Base-by-base conservation (phyloP, 352 stramenopile genomes). In the Phytophthora aleatoria region DNA sequence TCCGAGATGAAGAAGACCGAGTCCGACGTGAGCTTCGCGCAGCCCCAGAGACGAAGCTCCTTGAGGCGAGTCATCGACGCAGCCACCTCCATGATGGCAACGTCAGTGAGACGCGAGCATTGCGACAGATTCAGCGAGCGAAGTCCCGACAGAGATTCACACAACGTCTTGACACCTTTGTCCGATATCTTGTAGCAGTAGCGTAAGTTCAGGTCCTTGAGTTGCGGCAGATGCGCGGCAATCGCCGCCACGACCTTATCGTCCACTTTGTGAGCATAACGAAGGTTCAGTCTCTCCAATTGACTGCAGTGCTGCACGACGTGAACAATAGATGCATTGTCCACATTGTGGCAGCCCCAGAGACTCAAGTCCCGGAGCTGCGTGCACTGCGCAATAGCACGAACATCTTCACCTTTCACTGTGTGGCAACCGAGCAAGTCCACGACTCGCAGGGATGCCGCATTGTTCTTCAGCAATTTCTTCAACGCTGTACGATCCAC, bases 101-200 rank as follows among this genome's bases (percentile, higher is more conserved):
- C 75, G 60, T 96, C 87, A 26, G 83, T 94, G 47, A 96, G 79
- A 43, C 87, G 85, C 47, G 72, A 75, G 50, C 87, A 96, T 58
- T 96, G 87, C 31, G 87, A 96, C 26, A 96, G 58, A 47, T 96
- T 92, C 41, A 96, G 63, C n/a, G 70, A 79, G 33, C 79, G 67
- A 43, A 96, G 71, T 3, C 64, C 49, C 7, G 67, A 53, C 27
- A 91, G 30, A 5, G 58, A 68, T 15, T 81, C 65, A 50, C 85
- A 94, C 31, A 96, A 65, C 12, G 67, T 60, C 7, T 57, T 50
- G 8, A 96, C 85, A 16, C 70, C 79, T 10, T 71, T 74, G 53
- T 96, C 87, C 31, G 87, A 90, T 13, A 96, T 61, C 58, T 94
- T 94, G 82, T 91, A 94, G 74, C 85, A 94, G 67, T 96, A 96